Evolutionary conservation across 768 basidiomycete genomes (phyloP).

Genomic region (Rhizopogon roseolus): DNA sequence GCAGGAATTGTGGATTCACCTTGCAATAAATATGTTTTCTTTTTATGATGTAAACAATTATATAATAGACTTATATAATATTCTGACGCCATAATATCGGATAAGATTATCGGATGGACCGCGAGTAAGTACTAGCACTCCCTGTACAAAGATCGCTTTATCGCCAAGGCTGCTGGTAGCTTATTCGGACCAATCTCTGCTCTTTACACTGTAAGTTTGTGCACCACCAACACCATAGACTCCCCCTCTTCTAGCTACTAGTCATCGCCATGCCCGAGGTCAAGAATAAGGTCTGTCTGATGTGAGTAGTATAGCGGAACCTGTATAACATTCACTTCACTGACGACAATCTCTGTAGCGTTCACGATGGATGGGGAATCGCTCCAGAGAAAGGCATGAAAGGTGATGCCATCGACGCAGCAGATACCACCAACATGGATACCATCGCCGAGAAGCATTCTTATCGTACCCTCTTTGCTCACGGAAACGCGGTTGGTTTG

Average conservation of each 20-base stretch:
- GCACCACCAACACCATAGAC: neutral
- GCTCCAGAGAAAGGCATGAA: slow-evolving; percentile 61
- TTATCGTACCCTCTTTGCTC: slow-evolving; percentile 70
- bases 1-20: no score
- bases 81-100: neutral
- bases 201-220: neutral
- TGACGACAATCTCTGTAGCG: slow-evolving; percentile 37
- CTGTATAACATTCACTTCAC: neutral
- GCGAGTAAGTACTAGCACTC: no score
- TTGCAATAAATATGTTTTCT: no score
- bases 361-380: slow-evolving; percentile 97
- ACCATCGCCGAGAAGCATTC: slow-evolving; percentile 73
- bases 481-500: slow-evolving; percentile 89
- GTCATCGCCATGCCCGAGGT: slow-evolving; percentile 39
- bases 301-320: slow-evolving; percentile 41
- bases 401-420: slow-evolving; percentile 87
- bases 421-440: slow-evolving; percentile 86
- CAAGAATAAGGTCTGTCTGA: slow-evolving; percentile 89
- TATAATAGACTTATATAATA: no score
- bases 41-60: no score
- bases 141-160: neutral
- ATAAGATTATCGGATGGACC: neutral
- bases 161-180: neutral
- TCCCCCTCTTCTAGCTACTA: neutral
- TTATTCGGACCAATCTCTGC: neutral